Conservation (phyloP, 202 grass and related monocot genomes). For the Dendrocalamus latiflorus region DNA sequence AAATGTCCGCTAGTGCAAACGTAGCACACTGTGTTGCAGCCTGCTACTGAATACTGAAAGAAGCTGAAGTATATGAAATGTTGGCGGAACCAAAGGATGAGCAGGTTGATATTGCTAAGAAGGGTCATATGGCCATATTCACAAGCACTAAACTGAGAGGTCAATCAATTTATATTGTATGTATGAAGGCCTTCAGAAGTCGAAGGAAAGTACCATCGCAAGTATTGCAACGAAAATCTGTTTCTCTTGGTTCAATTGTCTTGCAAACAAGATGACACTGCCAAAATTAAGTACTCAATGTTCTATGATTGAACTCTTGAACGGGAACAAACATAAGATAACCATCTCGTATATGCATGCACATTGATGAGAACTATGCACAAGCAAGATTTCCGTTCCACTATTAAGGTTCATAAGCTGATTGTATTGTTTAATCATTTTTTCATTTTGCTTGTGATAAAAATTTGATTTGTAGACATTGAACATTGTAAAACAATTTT, state of each 20-base stretch:
- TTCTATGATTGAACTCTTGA: not conserved
- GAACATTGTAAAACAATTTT: not conserved
- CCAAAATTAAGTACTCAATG: not conserved
- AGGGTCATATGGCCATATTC: not conserved
- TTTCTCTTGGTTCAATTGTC: not conserved
- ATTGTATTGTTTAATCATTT: not conserved
- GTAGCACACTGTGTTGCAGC: not conserved
- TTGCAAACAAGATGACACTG: not conserved
- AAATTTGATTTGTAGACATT: not conserved
- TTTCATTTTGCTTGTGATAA: not conserved
- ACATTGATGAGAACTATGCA: not conserved
- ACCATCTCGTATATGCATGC: not conserved
- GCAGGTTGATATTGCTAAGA: not conserved
- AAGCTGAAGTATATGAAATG: not conserved
- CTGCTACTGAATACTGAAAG: not conserved
- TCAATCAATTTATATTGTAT: not conserved
- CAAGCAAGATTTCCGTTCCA: not conserved
- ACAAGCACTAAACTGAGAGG: not conserved
- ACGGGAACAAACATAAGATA: not conserved
- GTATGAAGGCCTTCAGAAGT: not conserved
- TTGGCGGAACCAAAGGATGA: not conserved
- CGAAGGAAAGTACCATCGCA: not conserved
- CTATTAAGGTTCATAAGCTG: not conserved
- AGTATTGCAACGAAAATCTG: not conserved
- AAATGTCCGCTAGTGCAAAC: not conserved